Base-by-base conservation (phyloP, 140 eudicot genomes). In the Erigeron philadelphicus region DNA sequence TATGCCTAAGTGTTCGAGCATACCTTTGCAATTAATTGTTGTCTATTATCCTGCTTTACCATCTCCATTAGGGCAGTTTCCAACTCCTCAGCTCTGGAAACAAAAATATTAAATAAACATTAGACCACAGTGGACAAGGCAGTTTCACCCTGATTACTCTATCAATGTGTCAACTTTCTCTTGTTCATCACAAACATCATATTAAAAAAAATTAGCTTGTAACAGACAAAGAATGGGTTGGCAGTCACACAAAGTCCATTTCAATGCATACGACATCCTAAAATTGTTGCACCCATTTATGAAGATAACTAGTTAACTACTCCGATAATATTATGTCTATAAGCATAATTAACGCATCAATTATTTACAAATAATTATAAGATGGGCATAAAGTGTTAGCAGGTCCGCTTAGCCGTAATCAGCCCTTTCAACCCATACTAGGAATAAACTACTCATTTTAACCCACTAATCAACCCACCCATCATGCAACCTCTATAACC, bases 11-110 rank as follows among this genome's bases (percentile, higher is more conserved):
- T 10, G 46, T 43, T 67, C 15, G 45, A 5, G 64, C 68, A 50
- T 75, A 94, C 99, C 89, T 72, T 76, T 56, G 99, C 95, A 81
- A 89, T 85, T 76, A 94, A 70, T 78, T 89, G 81, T 63, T 89
- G 82, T 15, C 99, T 84, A 64, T 94, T 94, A 73, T 94, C 99
- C 81, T 87, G 95, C 77, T 85, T 87, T 70, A 94, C 97, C 84
- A 94, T 89, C 85, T 94, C 97, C 99, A 94, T 89, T 66, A 94
- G 71, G 44, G 99, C 97, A 50, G 91, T 87, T 84, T 89, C 99
- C 81, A 89, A 83, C 82, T 94, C 99, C 75, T 94, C 95, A 11
- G 99, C 95, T 86, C 99, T 94, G 81, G 17, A 77, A 61, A 67
- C 58, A 11, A 16, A 66, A n/a, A n/a, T n/a, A 11, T 38, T 3